Evolutionary conservation across 331 rosid genomes (phyloP).

Genomic region (Malus hybrid): DNA sequence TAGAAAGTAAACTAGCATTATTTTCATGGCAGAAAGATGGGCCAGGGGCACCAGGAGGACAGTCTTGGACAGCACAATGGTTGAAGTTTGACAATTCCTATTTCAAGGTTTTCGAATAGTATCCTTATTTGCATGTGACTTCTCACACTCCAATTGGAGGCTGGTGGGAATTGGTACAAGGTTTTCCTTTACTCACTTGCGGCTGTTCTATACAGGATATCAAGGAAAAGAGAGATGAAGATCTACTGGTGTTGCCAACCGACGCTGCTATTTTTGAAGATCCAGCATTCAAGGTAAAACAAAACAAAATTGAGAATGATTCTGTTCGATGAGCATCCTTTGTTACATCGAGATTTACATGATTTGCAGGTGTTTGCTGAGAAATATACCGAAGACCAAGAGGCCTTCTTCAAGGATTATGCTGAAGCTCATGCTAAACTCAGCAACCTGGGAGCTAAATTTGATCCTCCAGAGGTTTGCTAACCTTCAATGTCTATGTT

Average conservation of each 20-base stretch:
- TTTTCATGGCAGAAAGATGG: slow-evolving; percentile 68
- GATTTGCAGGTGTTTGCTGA: slow-evolving; percentile 74
- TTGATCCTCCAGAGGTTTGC: slow-evolving; percentile 95
- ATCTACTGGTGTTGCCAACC: slow-evolving; percentile 86
- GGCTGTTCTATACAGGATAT: slow-evolving; percentile 59
- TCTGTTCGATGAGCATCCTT: background rate
- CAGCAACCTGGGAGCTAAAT: slow-evolving; percentile 89
- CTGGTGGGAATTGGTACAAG: background rate
- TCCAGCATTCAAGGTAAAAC: slow-evolving; percentile 76
- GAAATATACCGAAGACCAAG: slow-evolving; percentile 85
- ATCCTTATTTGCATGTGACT: background rate
- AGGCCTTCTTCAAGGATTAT: slow-evolving; percentile 86
- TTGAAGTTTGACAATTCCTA: slow-evolving; percentile 91
- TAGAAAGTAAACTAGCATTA: slow-evolving; percentile 16
- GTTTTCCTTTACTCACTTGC: slow-evolving; percentile 18
- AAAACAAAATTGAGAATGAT: background rate
- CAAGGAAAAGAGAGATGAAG: slow-evolving; percentile 77
- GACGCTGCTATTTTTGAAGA: slow-evolving; percentile 93
- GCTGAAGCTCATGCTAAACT: slow-evolving; percentile 99
- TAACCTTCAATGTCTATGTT: background rate
- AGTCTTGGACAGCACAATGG: slow-evolving; percentile 95
- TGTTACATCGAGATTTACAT: background rate
- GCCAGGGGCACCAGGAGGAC: slow-evolving; percentile 99
- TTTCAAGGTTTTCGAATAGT: slow-evolving; percentile 58
- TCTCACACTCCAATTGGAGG: background rate